Evolutionary conservation across 2,329 filamentous ascomycete species (phyloP).

Genomic region (Pestalotiopsis sp.): DNA sequence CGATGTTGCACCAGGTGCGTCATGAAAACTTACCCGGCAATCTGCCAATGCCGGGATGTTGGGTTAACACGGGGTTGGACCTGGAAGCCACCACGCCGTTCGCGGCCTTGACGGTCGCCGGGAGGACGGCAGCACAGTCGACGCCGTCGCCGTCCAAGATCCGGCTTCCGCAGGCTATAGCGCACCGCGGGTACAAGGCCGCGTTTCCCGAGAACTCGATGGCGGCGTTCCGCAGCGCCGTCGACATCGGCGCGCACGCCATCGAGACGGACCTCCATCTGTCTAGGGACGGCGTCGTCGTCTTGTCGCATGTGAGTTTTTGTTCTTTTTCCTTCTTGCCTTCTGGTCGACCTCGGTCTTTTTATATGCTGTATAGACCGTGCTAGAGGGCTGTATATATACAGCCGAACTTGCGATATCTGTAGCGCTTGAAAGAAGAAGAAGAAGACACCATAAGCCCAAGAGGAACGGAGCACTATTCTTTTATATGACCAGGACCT

Average conservation of each 20-base stretch:
- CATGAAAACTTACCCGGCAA: no score
- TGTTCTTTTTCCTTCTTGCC: no score
- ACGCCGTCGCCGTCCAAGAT: background rate
- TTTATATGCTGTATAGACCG: background rate
- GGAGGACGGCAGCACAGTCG: background rate
- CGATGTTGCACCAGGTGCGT: conserved; percentile 9
- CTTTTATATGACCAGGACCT: no score
- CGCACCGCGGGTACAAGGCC: conserved; percentile 79
- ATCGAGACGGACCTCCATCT: conserved; percentile 90
- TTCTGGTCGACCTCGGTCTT: no score
- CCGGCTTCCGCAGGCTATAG: conserved; percentile 69
- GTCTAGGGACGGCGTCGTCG: conserved; percentile 79
- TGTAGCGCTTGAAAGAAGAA: background rate
- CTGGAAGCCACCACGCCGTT: conserved; percentile 8
- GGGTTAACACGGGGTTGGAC: background rate
- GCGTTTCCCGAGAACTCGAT: conserved; percentile 85
- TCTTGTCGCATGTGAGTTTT: conserved; percentile 79
- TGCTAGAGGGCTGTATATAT: background rate
- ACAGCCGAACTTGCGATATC: background rate
- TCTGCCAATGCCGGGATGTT: background rate
- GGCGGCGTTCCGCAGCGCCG: conserved; percentile 73
- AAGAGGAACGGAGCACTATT: no score
- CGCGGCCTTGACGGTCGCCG: background rate
- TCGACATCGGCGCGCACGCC: conserved; percentile 75
- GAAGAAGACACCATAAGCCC: background rate